Base-by-base conservation (phyloP, 2,329 filamentous ascomycete genomes). In the Thelonectria discophora region DNA sequence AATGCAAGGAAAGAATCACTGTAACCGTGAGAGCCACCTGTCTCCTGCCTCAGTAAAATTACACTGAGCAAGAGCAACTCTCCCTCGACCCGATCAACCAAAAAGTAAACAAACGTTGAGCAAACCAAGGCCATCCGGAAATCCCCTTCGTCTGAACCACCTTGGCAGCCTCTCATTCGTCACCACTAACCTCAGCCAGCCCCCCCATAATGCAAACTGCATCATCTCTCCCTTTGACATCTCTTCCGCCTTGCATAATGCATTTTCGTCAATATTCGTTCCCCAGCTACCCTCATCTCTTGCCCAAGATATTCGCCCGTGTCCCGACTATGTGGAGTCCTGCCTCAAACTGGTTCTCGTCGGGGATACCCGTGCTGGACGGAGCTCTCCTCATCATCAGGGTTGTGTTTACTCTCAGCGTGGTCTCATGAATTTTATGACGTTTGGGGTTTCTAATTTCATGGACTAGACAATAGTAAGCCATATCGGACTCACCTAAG, bases 331-430 rank as follows among this genome's bases (percentile, higher is more conserved):
- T 42, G 56, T 54, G 56, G 50, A 54, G 15, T 42, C 15, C 34
- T 24, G 10, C 27, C 24, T 43, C 49, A 42, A 49, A 30, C 27
- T 30, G 13, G 27, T 34, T 8, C 32, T 40, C 5, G 30, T 13
- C 60, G 54, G 49, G 62, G 51, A 34, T 51, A 34, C 34, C 55
- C 63, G 60, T 57, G 52, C 27, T 7, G 27, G 13, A 56, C 24
- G 52, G 54, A n/a, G 58, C 45, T 39, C 40, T 43, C 24, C 7
- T 30, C 27, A 30, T 30, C 27, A 30, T 39, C 43, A 39, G 43
- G 24, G 18, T 10, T 30, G 27, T 30, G 27, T 30, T 30, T 8
- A 30, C 8, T 9, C 2, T 10, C 27, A 30, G 9, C 7, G 27
- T 30, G 27, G 27, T 7, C 27, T 5, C 27, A 8, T 30, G 6